Conservation (phyloP, 139 green algal species). For the Coccomyxa sp. region DNA sequence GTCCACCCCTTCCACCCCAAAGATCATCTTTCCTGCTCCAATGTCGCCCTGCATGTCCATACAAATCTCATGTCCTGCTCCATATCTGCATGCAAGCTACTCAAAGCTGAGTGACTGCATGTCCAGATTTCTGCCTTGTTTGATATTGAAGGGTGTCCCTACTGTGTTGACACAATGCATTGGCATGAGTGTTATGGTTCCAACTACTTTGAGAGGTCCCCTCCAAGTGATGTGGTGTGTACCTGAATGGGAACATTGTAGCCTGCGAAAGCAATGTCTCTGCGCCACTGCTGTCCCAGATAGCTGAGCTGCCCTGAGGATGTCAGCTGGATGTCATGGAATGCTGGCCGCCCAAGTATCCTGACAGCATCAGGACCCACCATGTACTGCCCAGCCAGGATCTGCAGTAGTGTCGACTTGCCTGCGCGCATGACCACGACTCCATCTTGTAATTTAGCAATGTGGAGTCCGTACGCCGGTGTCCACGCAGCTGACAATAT, state of each 20-base stretch:
- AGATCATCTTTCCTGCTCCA: conserved; percentile 77
- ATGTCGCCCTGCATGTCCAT: conserved; percentile 90
- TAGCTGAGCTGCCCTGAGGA: conserved; percentile 74
- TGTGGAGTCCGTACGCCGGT: not conserved
- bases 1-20: conserved; percentile 76
- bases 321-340: conserved; percentile 83
- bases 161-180: too few species aligned
- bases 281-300: conserved; percentile 82
- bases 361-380: conserved; percentile 66
- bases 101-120: too few species aligned
- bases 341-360: conserved; percentile 87
- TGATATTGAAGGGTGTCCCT: too few species aligned
- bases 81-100: too few species aligned
- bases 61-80: too few species aligned
- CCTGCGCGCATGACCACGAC: conserved; percentile 21
- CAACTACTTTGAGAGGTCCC: too few species aligned
- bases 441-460: not conserved
- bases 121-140: too few species aligned
- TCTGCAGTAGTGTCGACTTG: conserved; percentile 87
- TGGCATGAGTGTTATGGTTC: too few species aligned
- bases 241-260: conserved; percentile 74
- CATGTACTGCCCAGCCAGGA: conserved; percentile 97
- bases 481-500: not conserved
- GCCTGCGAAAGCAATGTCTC: conserved; percentile 90
- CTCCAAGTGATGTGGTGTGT: too few species aligned